Conservation (phyloP, 148 eudicot genomes). For the Chenopodium album region DNA sequence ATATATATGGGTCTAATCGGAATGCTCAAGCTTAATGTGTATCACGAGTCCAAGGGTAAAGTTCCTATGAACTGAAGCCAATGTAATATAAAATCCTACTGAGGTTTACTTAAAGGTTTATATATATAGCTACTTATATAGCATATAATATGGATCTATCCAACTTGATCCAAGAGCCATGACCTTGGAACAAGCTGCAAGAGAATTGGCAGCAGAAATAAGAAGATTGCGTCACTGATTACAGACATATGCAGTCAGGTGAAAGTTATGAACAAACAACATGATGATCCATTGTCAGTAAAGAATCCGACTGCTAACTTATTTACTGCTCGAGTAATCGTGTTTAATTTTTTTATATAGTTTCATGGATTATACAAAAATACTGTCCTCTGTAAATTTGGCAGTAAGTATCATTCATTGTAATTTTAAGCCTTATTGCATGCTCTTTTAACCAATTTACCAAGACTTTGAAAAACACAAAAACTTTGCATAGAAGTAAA, state of each 20-base stretch:
- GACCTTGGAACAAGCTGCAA: constrained; percentile 56
- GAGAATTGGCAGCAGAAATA: constrained; percentile 56
- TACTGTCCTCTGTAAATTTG: constrained; percentile 20
- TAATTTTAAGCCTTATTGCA: not conserved
- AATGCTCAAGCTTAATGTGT: too few species aligned
- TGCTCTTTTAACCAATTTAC: constrained; percentile 12
- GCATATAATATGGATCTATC: not conserved
- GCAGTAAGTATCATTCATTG: constrained; percentile 15
- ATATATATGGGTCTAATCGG: too few species aligned
- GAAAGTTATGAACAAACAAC: constrained; percentile 55
- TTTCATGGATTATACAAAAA: constrained; percentile 16
- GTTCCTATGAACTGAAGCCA: too few species aligned
- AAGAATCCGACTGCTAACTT: constrained; percentile 6
- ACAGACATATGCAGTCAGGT: constrained; percentile 89
- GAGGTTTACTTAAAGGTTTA: not conserved
- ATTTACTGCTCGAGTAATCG: not conserved
- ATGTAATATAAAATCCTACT: too few species aligned
- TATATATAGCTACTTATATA: not conserved
- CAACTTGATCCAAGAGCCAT: constrained; percentile 51
- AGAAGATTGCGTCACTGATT: constrained; percentile 45
- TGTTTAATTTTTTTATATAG: not conserved
- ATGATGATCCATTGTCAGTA: constrained; percentile 33
- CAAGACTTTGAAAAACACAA: not conserved
- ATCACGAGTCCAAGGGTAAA: too few species aligned
- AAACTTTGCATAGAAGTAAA: not conserved